These are phyloP conservation scores for Kwoniella mangroviensis DNA, from an alignment of 768 basidiomycete species.

Conservation along the genomic window DNA sequence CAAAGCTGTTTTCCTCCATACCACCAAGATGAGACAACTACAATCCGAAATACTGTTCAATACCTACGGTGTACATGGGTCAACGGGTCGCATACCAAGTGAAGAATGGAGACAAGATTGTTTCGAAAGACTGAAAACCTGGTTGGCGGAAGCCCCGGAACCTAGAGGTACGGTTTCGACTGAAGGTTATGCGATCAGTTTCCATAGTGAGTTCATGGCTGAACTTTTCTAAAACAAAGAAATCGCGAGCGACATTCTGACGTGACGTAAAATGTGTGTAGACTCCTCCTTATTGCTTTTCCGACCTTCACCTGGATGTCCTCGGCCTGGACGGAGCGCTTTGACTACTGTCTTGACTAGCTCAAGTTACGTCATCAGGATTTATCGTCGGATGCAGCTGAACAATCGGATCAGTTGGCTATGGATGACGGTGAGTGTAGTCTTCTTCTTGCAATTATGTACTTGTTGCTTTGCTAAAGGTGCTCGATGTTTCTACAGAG, in stretches of 20 bases:
- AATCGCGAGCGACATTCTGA: too few species aligned
- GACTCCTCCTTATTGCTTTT: slow-evolving; percentile 58
- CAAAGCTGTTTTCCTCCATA: slow-evolving; percentile 54
- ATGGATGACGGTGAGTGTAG: slow-evolving; percentile 57
- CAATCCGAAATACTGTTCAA: slow-evolving; percentile 56
- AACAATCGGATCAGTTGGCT: slow-evolving; percentile 58
- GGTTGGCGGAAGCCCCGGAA: slow-evolving; percentile 56
- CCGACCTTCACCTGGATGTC: slow-evolving; percentile 57
- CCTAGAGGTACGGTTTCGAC: slow-evolving; percentile 55
- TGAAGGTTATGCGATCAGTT: slow-evolving; percentile 58
- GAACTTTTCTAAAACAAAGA: not conserved
- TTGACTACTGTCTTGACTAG: slow-evolving; percentile 56
- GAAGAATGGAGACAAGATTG: slow-evolving; percentile 56
- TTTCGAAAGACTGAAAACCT: slow-evolving; percentile 54
- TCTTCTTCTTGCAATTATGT: too few species aligned
- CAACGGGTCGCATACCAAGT: slow-evolving; percentile 25
- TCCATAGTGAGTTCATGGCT: slow-evolving; percentile 54
- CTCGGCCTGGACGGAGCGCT: slow-evolving; percentile 54
- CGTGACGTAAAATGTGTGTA: slow-evolving; percentile 11
- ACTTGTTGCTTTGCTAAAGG: not conserved
- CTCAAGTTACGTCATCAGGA: slow-evolving; percentile 58
- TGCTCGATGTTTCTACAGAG: slow-evolving; percentile 38
- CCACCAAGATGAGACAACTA: slow-evolving; percentile 53
- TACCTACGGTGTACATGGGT: slow-evolving; percentile 53
- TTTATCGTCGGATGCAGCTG: slow-evolving; percentile 56